Evolutionary conservation across 2,329 filamentous ascomycete genomes (phyloP), one percentile per base, ranked within the genome.

Genomic region (Pseudocercospora cruenta): DNA sequence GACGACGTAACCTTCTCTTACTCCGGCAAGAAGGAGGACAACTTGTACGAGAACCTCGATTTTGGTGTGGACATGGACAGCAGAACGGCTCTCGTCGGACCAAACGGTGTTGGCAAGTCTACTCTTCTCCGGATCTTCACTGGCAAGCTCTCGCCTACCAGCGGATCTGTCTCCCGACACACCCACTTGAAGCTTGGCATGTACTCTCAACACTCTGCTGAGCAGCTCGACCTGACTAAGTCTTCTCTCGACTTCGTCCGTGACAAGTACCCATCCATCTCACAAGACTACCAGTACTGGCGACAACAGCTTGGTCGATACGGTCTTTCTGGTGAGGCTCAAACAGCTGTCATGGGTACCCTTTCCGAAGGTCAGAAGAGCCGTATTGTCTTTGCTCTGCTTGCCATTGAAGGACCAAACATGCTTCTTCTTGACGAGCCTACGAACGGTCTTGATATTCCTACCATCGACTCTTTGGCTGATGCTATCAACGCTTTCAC

Each of bases 31-130:
- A 76, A 88, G 62, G 89, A 92, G 77, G 95, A 99, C 78, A 96
- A 96, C 79, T 86, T 99, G 62, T 99, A 99, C 85, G 92, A 94
- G 82, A 88, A 97, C 84, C 88, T 99, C 49, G 95, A 99, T 79
- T 91, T 99, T 70, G 95, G 95, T 88, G 95, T 99, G 75, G 96
- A 99, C 82, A 99, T 99, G 95, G 95, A 99, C 85, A 97, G 94
- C 69, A 90, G 95, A 84, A 96, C 94, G 55, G 94, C 94, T 57
- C 90, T 99, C 68, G 95, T 99, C 78, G 95, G 95, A 67, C 95
- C 95, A 79, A 98, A 98, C 82, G 95, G 95, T 93, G 95, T 98
- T 66, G 95, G 95, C 80, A 99, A 99, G 86, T 98, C 95, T 24
- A 98, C 95, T 14, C 87, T 98, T 65, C 90, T 99, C 70, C 91